These are phyloP conservation scores for Candida hispaniensis DNA, from an alignment of 805 yeast genomes.

Conservation along the genomic window DNA sequence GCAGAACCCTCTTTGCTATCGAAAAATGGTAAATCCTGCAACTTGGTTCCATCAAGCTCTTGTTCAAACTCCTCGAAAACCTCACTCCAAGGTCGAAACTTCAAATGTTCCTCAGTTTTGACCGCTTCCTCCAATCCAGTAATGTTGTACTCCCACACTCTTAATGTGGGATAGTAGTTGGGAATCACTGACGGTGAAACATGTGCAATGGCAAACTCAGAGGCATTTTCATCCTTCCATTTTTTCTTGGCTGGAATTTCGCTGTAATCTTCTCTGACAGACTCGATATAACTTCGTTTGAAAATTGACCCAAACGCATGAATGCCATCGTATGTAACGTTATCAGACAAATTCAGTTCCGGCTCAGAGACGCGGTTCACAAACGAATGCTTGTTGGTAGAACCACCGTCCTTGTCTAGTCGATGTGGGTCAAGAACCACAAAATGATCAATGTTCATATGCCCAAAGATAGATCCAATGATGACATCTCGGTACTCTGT, in stretches of 20 bases:
- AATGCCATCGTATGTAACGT: constrained; percentile 23
- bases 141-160: constrained; percentile 80
- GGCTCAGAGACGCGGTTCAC: too few species aligned
- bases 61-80: constrained; percentile 41
- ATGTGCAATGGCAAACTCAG: constrained; percentile 59
- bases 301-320: constrained; percentile 49
- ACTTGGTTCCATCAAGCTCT: too few species aligned
- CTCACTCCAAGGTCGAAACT: constrained; percentile 44
- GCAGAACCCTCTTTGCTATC: constrained; percentile 30
- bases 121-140: constrained; percentile 37
- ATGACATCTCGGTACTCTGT: constrained; percentile 77
- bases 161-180: constrained; percentile 70
- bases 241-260: constrained; percentile 33
- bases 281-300: constrained; percentile 53
- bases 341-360: constrained; percentile 4
- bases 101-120: constrained; percentile 2
- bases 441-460: constrained; percentile 84
- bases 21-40: too few species aligned
- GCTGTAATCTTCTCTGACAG: constrained; percentile 44
- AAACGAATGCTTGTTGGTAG: not conserved
- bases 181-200: constrained; percentile 70
- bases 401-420: constrained; percentile 4
- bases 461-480: constrained; percentile 77
- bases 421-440: constrained; percentile 47
- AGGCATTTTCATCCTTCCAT: constrained; percentile 23